A percentile compares a stretch with the other conserved stretches of the same genome.
These are phyloP conservation scores for Ustilago shanxiensis DNA, from an alignment of 1,284 basidiomycete genomes.

Conservation along the genomic window DNA sequence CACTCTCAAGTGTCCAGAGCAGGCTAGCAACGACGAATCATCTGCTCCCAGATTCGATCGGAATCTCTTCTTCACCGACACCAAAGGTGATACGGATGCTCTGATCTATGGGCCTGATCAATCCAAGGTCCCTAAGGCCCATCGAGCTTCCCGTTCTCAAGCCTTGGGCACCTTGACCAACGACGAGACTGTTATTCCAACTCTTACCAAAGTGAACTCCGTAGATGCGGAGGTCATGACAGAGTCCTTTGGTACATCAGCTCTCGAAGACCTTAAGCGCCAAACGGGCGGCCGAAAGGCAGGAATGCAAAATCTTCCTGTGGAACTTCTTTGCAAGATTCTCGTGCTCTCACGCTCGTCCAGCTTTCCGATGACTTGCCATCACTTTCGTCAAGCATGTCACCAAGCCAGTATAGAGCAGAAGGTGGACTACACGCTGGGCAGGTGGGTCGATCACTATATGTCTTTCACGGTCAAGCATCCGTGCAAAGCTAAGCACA, in stretches of 20 bases:
- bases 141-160: slow-evolving; percentile 1
- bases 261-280: neutral
- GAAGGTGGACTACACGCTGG: slow-evolving; percentile 28
- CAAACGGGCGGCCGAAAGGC: neutral
- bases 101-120: slow-evolving; percentile 23
- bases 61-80: slow-evolving; percentile 31
- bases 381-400: slow-evolving; percentile 24
- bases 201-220: neutral
- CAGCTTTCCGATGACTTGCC: slow-evolving; percentile 19
- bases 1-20: neutral
- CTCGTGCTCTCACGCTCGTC: slow-evolving; percentile 32
- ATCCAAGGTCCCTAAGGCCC: slow-evolving; percentile 17
- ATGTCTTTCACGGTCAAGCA: neutral
- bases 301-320: slow-evolving; percentile 34
- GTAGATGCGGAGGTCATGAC: neutral
- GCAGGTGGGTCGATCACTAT: slow-evolving; percentile 27
- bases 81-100: slow-evolving; percentile 21
- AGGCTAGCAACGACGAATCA: neutral
- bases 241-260: neutral
- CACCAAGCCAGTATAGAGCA: slow-evolving; percentile 3
- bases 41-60: slow-evolving; percentile 9
- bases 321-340: slow-evolving; percentile 35
- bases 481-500: slow-evolving; percentile 25
- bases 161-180: slow-evolving; percentile 1
- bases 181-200: neutral